Conservation (phyloP, 768 basidiomycete genomes). For the Mycena capillaripes region DNA sequence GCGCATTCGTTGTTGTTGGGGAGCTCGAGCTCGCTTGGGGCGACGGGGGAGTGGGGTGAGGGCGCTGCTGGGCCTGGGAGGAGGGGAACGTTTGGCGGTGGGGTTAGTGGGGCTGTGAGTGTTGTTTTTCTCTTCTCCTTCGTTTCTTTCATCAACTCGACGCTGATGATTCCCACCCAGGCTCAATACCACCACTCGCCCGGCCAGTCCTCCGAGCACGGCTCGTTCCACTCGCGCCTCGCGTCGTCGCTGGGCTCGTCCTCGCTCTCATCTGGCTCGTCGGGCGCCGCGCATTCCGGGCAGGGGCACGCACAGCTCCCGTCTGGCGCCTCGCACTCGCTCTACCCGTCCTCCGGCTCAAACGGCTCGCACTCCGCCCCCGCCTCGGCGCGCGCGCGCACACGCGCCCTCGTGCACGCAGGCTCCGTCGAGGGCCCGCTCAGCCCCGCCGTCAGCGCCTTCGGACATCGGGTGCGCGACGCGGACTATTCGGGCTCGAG, state of each 20-base stretch:
- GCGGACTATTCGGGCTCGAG: constrained; percentile 27
- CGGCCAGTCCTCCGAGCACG: constrained; percentile 30
- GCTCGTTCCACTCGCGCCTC: constrained; percentile 34
- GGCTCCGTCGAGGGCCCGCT: constrained; percentile 32
- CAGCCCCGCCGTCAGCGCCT: constrained; percentile 35
- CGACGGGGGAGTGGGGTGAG: constrained; percentile 3
- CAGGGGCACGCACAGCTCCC: not conserved
- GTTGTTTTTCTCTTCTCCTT: not conserved
- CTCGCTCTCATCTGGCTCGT: constrained; percentile 29
- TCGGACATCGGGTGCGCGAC: constrained; percentile 21
- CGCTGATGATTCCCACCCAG: not conserved
- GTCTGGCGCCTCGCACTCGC: constrained; percentile 14
- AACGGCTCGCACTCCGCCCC: not conserved
- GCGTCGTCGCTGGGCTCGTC: constrained; percentile 16
- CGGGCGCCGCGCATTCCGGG: too few relatives aligned
- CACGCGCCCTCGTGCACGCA: constrained; percentile 14
- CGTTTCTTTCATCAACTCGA: not conserved
- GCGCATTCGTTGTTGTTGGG: constrained; percentile 13
- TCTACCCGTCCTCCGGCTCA: constrained; percentile 31
- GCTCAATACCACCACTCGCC: constrained; percentile 25
- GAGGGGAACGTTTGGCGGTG: constrained; percentile 32
- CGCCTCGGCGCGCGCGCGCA: constrained; percentile 16
- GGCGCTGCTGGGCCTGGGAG: constrained; percentile 13
- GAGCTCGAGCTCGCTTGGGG: not conserved
- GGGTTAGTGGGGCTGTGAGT: constrained; percentile 3